A percentile compares a stretch with the other conserved stretches of the same genome.
These are phyloP conservation scores for Suillus subluteus DNA, from an alignment of 768 basidiomycete genomes.

Conservation along the genomic window DNA sequence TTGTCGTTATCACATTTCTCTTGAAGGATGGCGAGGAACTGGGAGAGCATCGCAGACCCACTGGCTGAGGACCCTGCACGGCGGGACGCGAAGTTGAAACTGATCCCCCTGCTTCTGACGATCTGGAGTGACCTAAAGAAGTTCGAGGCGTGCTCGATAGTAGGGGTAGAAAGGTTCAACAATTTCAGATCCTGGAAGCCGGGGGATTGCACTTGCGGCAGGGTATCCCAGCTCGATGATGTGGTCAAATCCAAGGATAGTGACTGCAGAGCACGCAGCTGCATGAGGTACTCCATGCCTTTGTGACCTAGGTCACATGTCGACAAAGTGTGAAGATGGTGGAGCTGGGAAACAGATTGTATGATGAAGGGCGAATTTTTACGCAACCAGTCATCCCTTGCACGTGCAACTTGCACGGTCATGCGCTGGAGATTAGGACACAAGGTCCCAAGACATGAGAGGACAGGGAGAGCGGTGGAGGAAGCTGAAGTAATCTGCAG, in stretches of 20 bases:
- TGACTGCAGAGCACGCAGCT: too few species aligned
- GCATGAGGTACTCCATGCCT: neutral
- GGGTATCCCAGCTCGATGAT: too few species aligned
- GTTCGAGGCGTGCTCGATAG: too few species aligned
- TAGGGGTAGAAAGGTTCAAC: too few species aligned
- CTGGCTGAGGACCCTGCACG: too few species aligned
- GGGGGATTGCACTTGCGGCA: too few species aligned
- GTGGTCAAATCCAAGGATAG: too few species aligned
- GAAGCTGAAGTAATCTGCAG: neutral
- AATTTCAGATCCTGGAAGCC: too few species aligned
- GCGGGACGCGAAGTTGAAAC: too few species aligned
- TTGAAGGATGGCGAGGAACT: neutral
- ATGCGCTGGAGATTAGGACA: neutral
- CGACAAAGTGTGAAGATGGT: neutral
- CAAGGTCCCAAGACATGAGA: neutral
- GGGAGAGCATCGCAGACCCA: neutral
- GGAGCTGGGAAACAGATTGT: constrained; percentile 1
- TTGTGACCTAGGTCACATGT: neutral
- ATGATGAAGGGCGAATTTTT: neutral
- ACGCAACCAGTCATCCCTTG: too few species aligned
- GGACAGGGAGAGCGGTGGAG: neutral
- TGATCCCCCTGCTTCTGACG: too few species aligned
- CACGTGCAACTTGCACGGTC: neutral
- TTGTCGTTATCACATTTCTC: neutral
- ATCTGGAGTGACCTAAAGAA: too few species aligned